Base-by-base conservation (phyloP, 768 basidiomycete genomes). In the Podaxis carcinomalis region DNA sequence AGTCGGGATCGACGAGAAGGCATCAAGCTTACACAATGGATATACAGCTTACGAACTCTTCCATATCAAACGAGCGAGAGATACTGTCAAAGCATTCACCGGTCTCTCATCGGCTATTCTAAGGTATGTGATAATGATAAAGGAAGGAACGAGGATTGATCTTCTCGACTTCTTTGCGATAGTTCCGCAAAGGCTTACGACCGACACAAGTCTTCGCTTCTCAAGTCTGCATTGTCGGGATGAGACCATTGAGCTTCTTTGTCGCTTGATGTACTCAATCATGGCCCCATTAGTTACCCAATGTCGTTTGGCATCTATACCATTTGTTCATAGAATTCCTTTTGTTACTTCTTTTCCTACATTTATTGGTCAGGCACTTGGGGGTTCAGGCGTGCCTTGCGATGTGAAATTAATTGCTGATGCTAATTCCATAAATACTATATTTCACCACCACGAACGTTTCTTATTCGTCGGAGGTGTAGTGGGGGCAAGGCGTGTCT, bases 151-250 rank as follows among this genome's bases (percentile, higher is more conserved):
- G 39, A 42, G 51, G 36, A 19, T 42, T 61, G 59, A 44, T 54
- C 51, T 59, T 57, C 13, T 16, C 50, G 40, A 56, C 68, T 60
- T 64, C 61, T 27, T 63, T 62, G 51, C 59, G 14, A 19, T 66
- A 92, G 90, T 72, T 83, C 83, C 56, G 80, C 83, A 60, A 93
- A 91, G 75, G 77, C 91, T 19, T 91, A 87, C 67, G 87, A 92
- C 72, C 83, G 83, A 66, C 88, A 89, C 71, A 85, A 82, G 72
- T 81, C 77, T 60, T 67, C 75, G 46, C 81, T 92, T 64, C 73
- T 86, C 54, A 90, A 88, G 75, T 78, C 75, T 49, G 64, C 76
- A 51, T 70, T 73, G 66, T 65, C 69, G 50, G 68, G 66, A 19
- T 55, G 51, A 59, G 14, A 50, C 53, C 9, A n/a, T 10, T 11